These are phyloP conservation scores for Termitomyces sp. DNA, from an alignment of 768 basidiomycete species.

Conservation along the genomic window DNA sequence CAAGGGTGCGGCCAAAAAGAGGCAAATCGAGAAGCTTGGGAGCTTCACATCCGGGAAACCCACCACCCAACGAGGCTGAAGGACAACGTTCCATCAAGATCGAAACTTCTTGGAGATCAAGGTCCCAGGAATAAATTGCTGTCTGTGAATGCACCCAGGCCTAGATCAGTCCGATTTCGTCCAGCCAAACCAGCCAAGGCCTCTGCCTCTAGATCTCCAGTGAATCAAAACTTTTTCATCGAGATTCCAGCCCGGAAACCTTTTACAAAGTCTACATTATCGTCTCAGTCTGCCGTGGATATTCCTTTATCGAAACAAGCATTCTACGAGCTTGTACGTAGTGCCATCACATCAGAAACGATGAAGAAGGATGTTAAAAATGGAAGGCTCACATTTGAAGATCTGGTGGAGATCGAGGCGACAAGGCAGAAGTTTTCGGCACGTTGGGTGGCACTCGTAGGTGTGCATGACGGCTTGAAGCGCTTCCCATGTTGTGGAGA, in stretches of 20 bases:
- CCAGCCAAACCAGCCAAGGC: not conserved
- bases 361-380: not conserved
- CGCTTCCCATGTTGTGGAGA: not conserved
- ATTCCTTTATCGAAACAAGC: not conserved
- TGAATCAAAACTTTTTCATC: not conserved
- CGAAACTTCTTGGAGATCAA: not conserved
- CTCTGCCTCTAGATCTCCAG: not conserved
- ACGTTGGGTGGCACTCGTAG: constrained; percentile 3
- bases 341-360: not conserved
- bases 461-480: not conserved
- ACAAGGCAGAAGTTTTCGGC: constrained; percentile 12
- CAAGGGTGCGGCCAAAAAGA: not conserved
- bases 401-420: constrained; percentile 5
- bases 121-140: not conserved
- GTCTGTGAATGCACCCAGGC: not conserved
- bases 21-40: not conserved
- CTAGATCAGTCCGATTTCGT: not conserved
- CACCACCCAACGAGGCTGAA: not conserved
- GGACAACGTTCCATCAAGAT: not conserved
- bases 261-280: not conserved
- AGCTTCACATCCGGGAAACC: not conserved
- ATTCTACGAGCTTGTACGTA: constrained; percentile 5
- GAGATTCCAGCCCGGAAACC: not conserved
- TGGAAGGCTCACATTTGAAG: not conserved
- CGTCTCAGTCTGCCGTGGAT: no score